Percentiles rank a stretch among this genome's conserved stretches.
phyloP scores from a whole-genome alignment of 2,329 filamentous ascomycete species.

The Aspergillus hortae region DNA sequence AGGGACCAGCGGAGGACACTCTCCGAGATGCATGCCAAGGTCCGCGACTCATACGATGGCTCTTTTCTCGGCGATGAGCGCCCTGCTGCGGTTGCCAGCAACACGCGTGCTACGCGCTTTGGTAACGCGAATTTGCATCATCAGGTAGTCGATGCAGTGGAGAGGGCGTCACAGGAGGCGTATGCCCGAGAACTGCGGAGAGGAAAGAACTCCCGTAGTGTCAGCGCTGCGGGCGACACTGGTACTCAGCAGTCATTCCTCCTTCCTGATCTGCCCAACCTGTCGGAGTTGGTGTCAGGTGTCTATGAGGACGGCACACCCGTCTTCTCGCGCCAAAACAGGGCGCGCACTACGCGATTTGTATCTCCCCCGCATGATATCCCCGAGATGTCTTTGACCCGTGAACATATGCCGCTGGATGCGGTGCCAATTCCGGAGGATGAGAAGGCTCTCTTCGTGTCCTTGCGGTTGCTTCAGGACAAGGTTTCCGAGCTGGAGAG shows the following conservation, averaged over 20 bases:
- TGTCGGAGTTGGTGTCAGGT: conserved; percentile 60
- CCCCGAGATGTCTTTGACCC: conserved; percentile 28
- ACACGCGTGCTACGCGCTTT: conserved; percentile 55
- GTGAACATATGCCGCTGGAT: conserved; percentile 48
- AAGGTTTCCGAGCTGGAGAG: conserved; percentile 55
- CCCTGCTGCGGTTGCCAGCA: conserved; percentile 40
- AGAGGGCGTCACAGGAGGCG: conserved; percentile 34
- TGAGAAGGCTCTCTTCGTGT: conserved; percentile 61
- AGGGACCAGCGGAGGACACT: conserved; percentile 46
- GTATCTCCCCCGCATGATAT: conserved; percentile 43
- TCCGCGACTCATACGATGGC: conserved; percentile 51
- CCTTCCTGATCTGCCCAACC: conserved; percentile 58
- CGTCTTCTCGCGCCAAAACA: conserved; percentile 50
- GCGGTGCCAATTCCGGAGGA: conserved; percentile 57
- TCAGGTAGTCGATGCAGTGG: conserved; percentile 36
- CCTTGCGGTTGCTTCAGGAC: conserved; percentile 56
- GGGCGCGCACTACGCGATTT: conserved; percentile 52
- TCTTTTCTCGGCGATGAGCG: conserved; percentile 51
- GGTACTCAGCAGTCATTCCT: conserved; percentile 58
- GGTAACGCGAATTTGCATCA: conserved; percentile 43
- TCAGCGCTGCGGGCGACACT: conserved; percentile 39
- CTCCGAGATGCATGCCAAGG: conserved; percentile 55
- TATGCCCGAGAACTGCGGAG: conserved; percentile 31
- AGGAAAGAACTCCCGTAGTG: conserved; percentile 22
- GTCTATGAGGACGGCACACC: conserved; percentile 57